phyloP scores from a whole-genome alignment of 129 eudicot species.

The Helianthus annuus region HanXRQr2.0-SUNRISE NC_035437.2:126099950-126100449 shows the following conservation, averaged over 20 bases:
- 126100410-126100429: constrained; percentile 43
- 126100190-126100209: background rate
- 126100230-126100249: constrained; percentile 50
- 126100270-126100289: constrained; percentile 51
- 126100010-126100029: too few species aligned
- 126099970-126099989: too few species aligned
- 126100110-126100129: constrained; percentile 35
- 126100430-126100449: constrained; percentile 49
- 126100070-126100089: constrained; percentile 42
- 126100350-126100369: constrained; percentile 49
- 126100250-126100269: constrained; percentile 59
- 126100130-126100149: constrained; percentile 30
- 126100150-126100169: constrained; percentile 22
- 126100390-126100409: constrained; percentile 60
- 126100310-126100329: constrained; percentile 21
- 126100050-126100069: too few species aligned
- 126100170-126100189: background rate
- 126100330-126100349: constrained; percentile 35
- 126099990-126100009: too few species aligned
- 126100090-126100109: constrained; percentile 24
- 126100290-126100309: constrained; percentile 21
- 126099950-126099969: too few species aligned
- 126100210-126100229: background rate
- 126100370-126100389: constrained; percentile 50
- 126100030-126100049: too few species aligned